A percentile compares a stretch with the other conserved stretches of the same genome.
Conservation (phyloP, 2,329 filamentous ascomycete genomes). For the Trichoderma asperellum region DNA sequence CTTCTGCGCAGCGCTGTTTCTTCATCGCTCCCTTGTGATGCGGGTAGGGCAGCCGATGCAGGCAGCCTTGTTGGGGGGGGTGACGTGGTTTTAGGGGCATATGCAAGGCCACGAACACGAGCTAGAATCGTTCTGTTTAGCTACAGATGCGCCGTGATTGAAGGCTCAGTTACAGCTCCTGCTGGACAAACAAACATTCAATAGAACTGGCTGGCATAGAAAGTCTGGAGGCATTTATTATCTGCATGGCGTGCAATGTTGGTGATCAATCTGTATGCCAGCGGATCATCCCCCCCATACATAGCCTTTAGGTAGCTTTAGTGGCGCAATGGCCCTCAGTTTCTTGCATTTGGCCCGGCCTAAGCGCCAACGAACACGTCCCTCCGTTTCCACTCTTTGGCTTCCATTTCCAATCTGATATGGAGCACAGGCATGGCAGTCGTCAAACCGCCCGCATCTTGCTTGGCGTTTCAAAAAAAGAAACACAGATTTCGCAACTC, state of each 20-base stretch:
- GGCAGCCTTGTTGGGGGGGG: slow-evolving; percentile 12
- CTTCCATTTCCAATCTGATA: no score
- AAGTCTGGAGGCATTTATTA: no score
- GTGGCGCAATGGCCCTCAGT: slow-evolving; percentile 20
- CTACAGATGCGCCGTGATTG: neutral
- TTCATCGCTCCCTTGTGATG: slow-evolving; percentile 20
- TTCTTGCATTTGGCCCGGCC: slow-evolving; percentile 23
- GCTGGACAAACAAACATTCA: neutral
- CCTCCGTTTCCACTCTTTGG: slow-evolving; percentile 11
- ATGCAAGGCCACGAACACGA: neutral
- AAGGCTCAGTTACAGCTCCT: neutral
- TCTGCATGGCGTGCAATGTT: neutral
- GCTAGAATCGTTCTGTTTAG: neutral
- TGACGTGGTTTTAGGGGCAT: slow-evolving; percentile 15
- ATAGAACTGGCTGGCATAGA: neutral
- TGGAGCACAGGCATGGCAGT: neutral
- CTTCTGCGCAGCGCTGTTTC: neutral
- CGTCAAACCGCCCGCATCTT: neutral
- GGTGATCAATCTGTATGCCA: neutral
- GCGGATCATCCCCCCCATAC: slow-evolving; percentile 8
- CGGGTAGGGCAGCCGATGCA: slow-evolving; percentile 7
- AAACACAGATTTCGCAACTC: neutral
- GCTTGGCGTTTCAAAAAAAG: neutral
- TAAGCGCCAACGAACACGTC: slow-evolving; percentile 2
- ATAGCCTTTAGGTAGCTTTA: neutral